Evolutionary conservation across 2,329 filamentous ascomycete species (phyloP), one percentile per base, ranked within the genome.

Genomic region (Neopestalotiopsis rosae): DNA sequence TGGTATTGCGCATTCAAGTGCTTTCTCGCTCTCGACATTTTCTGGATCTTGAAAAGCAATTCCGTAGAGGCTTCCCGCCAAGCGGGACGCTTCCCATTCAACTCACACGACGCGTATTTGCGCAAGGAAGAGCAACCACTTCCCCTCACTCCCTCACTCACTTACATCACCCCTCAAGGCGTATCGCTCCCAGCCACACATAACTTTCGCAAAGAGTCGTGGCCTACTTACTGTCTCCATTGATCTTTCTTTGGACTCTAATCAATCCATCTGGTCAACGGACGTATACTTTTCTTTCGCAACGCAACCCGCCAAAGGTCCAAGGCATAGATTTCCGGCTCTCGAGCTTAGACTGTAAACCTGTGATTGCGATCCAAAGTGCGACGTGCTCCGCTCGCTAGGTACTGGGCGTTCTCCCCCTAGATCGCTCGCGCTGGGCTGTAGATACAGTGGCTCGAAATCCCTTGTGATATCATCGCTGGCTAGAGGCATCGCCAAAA

Each of bases 1-100:
- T 49, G 62, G 28, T 38, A 24, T 52, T 52, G 20, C 20, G 57
- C 57, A 61, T 7, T n/a, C 32, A 34, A 49, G 34, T 38, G 34
- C 34, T 38, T 10, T 38, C 10, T 38, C 4, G 42, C 42, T 49
- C n/a, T 52, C 45, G 20, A 52, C 45, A 52, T 10, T 20, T 52
- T 17, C 45, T 10, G 20, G n/a, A 52, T 20, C n/a, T 65, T 52
- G 20, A 45, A 7, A 32, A 52, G 38, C 42, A 65, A 20, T 24
- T 63, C 34, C 10, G 61, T 52, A 28, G 20, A 67, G 66, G 66
- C 66, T 57, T 45, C 66, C 66, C 66, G 66, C 67, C 30, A 38
- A 58, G 67, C 67, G 61, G 67, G 64, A 57, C 62, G 62, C 62
- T 65, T 45, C 62, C 42, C 62, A 52, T 52, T 52, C 45, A 38